These are phyloP conservation scores for Colletotrichum simmondsii DNA, from an alignment of 2,329 filamentous ascomycete species.

Conservation along the genomic window DNA sequence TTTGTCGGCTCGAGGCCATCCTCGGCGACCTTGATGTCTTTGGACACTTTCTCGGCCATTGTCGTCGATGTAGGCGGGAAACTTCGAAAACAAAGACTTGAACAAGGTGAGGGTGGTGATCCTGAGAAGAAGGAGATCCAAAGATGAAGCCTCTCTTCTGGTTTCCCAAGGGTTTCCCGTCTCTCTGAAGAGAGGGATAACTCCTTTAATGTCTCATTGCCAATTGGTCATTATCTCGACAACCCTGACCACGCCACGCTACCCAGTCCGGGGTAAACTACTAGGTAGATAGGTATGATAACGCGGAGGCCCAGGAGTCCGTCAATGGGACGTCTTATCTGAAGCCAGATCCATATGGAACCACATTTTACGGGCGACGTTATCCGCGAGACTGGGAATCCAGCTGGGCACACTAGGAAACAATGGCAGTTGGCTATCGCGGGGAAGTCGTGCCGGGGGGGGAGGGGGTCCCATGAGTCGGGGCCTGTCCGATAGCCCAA, in stretches of 20 bases:
- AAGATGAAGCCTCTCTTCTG: neutral
- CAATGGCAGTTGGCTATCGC: slow-evolving; percentile 10
- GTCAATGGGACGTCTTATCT: slow-evolving; percentile 17
- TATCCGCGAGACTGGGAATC: slow-evolving; percentile 4
- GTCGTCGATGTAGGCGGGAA: neutral
- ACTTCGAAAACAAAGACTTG: neutral
- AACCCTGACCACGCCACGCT: neutral
- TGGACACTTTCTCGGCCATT: slow-evolving; percentile 11
- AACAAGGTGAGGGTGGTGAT: neutral
- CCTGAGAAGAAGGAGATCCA: neutral
- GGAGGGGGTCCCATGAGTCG: neutral
- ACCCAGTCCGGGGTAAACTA: slow-evolving; percentile 23
- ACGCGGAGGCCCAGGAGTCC: neutral
- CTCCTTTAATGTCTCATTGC: slow-evolving; percentile 19
- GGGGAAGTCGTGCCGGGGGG: neutral
- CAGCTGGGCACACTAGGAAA: neutral
- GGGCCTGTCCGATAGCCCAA: neutral
- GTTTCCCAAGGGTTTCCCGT: neutral
- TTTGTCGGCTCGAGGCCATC: slow-evolving; percentile 32
- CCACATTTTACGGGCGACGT: slow-evolving; percentile 1
- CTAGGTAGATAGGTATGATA: slow-evolving; percentile 20
- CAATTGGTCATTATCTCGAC: slow-evolving; percentile 26
- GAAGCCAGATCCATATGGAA: neutral
- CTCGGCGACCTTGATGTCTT: slow-evolving; percentile 25
- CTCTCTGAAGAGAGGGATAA: neutral